Evolutionary conservation across 2,329 filamentous ascomycete species (phyloP), one percentile per base, ranked within the genome.

Genomic region (Alternaria panax): DNA sequence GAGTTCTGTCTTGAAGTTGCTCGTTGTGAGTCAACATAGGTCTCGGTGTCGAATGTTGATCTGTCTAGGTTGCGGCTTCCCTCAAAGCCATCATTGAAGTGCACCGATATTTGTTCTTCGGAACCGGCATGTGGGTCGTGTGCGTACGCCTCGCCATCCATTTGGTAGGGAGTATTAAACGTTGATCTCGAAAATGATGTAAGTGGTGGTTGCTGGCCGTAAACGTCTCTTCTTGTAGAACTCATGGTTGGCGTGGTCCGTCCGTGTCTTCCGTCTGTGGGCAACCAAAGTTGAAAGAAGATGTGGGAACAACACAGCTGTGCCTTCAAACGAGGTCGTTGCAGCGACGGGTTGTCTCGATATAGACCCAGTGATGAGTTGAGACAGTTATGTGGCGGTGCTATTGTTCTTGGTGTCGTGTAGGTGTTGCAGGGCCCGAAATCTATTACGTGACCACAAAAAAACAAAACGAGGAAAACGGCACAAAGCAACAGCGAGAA

Each of bases 1-100:
- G 76, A 76, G 57, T 48, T 75, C 11, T 72, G 70, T 63, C 74
- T 76, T 30, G 72, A 59, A 58, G 70, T 65, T 18, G 69, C 68
- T 56, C 66, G 73, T 36, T 71, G 65, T 7, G 69, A 64, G 32
- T 73, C 67, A 45, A 64, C 62, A 24, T 75, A 72, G 5, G 71
- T 48, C 30, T 77, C 74, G 36, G 56, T 67, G 20, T 69, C 65
- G 67, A 70, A 69, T 48, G 45, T 48, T 34, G 51, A 48, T 18
- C 28, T 42, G 47, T 52, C 57, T 24, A 30, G 53, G 38, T 28
- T 47, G 32, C 41, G 20, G 36, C 51, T 52, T 43, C 47, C 41
- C 28, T 57, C 53, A 36, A 51, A 47, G n/a, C 24, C 45, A 41
- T 71, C 30, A 32, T 66, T 68, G 25, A 74, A 67, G 24, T 72